Conservation (phyloP, 306 rosid genomes). For the Malus asiatica region DNA sequence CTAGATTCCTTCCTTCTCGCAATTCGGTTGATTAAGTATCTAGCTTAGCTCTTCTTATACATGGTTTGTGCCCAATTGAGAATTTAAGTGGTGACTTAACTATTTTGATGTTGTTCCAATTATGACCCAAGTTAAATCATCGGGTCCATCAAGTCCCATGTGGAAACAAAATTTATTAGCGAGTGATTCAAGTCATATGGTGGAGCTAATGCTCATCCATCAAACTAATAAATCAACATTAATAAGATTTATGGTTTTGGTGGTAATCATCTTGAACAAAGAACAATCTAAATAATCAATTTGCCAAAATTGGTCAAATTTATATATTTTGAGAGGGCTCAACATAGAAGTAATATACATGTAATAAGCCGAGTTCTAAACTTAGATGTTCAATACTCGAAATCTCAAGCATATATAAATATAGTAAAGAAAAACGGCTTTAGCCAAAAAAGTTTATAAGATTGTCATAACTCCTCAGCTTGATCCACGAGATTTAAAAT, state of each 20-base stretch:
- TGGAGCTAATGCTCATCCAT: conserved; percentile 2
- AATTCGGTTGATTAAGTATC: neutral
- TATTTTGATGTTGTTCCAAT: neutral
- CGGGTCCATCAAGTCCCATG: neutral
- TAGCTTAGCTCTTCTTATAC: neutral
- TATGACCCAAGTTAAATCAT: neutral
- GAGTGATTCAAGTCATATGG: conserved; percentile 6
- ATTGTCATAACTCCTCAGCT: too few relatives aligned
- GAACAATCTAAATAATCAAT: too few relatives aligned
- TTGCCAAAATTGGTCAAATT: neutral
- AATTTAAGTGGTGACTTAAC: neutral
- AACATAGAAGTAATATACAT: neutral
- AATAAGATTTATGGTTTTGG: neutral
- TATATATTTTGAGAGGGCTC: too few relatives aligned
- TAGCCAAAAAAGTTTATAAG: too few relatives aligned
- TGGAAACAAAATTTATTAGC: neutral
- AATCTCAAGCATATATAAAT: neutral
- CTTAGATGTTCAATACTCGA: neutral
- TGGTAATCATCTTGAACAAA: neutral
- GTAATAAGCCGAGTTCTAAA: neutral
- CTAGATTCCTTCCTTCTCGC: neutral
- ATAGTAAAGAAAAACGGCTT: neutral
- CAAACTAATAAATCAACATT: neutral
- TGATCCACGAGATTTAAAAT: too few relatives aligned
- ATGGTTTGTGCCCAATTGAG: neutral